phyloP scores from a whole-genome alignment of 1,284 basidiomycete species.

The Ceratobasidium sp. region DNA sequence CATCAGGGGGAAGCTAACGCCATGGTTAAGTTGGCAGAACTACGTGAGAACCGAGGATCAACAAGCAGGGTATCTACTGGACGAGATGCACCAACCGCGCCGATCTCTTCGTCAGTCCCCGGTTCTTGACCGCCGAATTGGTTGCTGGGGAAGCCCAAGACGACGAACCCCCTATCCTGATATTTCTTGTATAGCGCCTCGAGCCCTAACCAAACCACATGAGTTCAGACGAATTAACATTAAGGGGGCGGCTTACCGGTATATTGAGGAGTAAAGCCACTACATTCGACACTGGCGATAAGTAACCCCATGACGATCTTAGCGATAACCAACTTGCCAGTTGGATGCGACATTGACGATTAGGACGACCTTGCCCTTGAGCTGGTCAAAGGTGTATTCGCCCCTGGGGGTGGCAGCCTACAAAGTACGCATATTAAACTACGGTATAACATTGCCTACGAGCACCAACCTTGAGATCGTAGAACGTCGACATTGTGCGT shows the following conservation, averaged over 20 bases:
- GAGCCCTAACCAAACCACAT: slow-evolving; percentile 62
- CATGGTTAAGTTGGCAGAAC: slow-evolving; percentile 69
- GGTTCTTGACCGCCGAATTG: slow-evolving; percentile 76
- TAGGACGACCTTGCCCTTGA: slow-evolving; percentile 79
- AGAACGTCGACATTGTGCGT: slow-evolving; percentile 47
- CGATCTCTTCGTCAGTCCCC: slow-evolving; percentile 72
- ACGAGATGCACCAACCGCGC: slow-evolving; percentile 55
- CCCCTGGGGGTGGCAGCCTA: slow-evolving; percentile 44
- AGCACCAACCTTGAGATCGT: slow-evolving; percentile 48
- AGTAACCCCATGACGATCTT: neutral
- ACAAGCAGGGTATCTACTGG: neutral
- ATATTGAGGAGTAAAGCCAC: slow-evolving; percentile 91
- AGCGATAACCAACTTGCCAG: slow-evolving; percentile 61
- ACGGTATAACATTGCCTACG: neutral
- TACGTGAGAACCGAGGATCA: slow-evolving; percentile 14
- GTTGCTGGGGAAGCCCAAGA: slow-evolving; percentile 93
- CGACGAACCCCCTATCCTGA: slow-evolving; percentile 76
- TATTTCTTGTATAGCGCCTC: slow-evolving; percentile 87
- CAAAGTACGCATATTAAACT: neutral
- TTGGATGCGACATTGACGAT: slow-evolving; percentile 79
- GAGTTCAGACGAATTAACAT: neutral
- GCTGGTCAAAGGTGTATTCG: slow-evolving; percentile 69
- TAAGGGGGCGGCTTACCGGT: slow-evolving; percentile 58
- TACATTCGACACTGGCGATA: slow-evolving; percentile 52
- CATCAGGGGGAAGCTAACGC: slow-evolving; percentile 85